Base-by-base conservation (phyloP, 1,284 basidiomycete species). In the Xerocomus nothofagi region DNA sequence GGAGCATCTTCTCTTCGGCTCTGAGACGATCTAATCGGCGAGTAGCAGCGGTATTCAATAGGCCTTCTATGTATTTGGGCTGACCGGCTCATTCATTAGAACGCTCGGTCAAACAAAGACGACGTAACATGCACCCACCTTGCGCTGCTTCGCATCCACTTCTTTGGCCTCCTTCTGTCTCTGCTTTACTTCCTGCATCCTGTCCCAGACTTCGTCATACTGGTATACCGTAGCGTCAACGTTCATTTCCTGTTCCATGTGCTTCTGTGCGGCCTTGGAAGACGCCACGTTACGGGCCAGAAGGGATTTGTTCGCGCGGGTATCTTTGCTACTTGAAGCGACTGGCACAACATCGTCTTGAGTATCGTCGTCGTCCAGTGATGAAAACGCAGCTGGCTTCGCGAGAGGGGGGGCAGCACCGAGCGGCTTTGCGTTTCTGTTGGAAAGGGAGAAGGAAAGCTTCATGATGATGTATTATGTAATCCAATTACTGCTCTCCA, bases 1-100 rank as follows among this genome's bases (percentile, higher is more conserved):
- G 91, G 61, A 98, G 88, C 87, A 95, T 91, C 76, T 98, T 98
- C 72, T 99, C 94, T 70, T 99, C 96, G 0, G 97, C 97, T 48
- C 95, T 79, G n/a, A 98, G 70, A 59, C 91, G 81, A 67, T 99
- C 97, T 37, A 97, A 74, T 61, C 88, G 85, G 29, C 97, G 82
- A 34, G 91, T 91, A 38, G 86, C 85, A 20, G 97, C 94, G 8
- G 91, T 84, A n/a, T 78, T 73, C 3, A 98, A 74, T 39, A 98
- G 81, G 30, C 80, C 82, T 42, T 80, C 78, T 52, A 98, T 97
- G 64, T 99, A 98, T 74, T 98, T 98, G 0, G 97, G 94, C 89
- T 95, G 43, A 56, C 15, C 31, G 8, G 36, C 39, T 20, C n/a
- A n/a, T n/a, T 20, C 21, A 49, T 56, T 46, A 50, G 47, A 57